Evolutionary conservation across 768 basidiomycete genomes (phyloP).

Genomic region (Asterophora parasitica): DNA sequence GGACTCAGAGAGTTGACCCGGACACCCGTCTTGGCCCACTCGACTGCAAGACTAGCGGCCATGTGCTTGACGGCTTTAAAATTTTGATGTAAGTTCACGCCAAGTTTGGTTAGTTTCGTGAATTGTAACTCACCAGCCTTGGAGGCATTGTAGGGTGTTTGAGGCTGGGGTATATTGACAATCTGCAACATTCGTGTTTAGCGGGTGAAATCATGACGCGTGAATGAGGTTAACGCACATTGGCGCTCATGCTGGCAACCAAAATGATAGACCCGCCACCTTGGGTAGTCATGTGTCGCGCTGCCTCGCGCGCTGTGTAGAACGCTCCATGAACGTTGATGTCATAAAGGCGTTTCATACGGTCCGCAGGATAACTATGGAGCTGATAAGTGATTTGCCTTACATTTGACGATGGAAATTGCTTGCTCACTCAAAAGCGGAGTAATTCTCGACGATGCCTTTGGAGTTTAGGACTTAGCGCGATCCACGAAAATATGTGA

Average conservation of each 20-base stretch:
- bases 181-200: conserved; percentile 41
- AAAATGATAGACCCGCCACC: conserved; percentile 80
- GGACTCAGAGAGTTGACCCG: conserved; percentile 85
- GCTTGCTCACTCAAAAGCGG: conserved; percentile 71
- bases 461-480: conserved; percentile 7
- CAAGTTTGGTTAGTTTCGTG: not conserved
- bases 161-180: conserved; percentile 86
- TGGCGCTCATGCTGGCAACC: conserved; percentile 88
- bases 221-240: conserved; percentile 42
- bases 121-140: conserved; percentile 69
- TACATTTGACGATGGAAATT: not conserved
- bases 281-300: conserved; percentile 82
- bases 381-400: not conserved
- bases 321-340: conserved; percentile 94
- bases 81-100: not conserved
- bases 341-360: conserved; percentile 79
- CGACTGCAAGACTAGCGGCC: conserved; percentile 88
- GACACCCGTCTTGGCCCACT: conserved; percentile 90
- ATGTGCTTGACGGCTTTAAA: conserved; percentile 82
- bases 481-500: not conserved
- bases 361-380: conserved; percentile 77
- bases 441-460: conserved; percentile 87
- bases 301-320: conserved; percentile 95
- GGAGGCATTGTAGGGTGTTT: conserved; percentile 95
- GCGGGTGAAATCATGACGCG: not conserved